Percentiles rank a stretch among this genome's conserved stretches.
Evolutionary conservation across 2,329 filamentous ascomycete species (phyloP).

Genomic region (Bipolaris bicolor): DNA sequence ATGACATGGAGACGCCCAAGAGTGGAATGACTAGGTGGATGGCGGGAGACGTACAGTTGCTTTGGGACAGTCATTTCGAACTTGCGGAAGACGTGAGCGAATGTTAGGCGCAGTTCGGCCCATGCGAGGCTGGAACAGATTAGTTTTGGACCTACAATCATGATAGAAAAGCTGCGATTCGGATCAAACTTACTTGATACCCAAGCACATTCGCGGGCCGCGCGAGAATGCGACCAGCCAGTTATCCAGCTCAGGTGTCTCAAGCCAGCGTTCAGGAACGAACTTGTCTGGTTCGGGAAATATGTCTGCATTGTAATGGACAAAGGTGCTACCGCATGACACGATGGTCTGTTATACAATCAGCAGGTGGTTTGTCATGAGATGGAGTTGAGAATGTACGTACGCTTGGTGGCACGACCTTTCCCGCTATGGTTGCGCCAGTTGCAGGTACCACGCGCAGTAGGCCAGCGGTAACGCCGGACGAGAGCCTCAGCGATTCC

Average conservation of each 20-base stretch:
- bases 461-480: conserved; percentile 40
- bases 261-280: conserved; percentile 42
- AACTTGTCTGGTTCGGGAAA: conserved; percentile 41
- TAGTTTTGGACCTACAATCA: background rate
- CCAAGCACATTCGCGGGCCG: conserved; percentile 44
- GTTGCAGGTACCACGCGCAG: conserved; percentile 31
- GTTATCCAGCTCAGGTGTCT: conserved; percentile 34
- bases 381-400: background rate
- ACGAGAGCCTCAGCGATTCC: conserved; percentile 48
- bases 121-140: conserved; percentile 37
- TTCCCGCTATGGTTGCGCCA: conserved; percentile 31
- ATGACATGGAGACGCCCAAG: background rate
- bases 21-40: background rate
- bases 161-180: background rate
- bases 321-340: conserved; percentile 41
- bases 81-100: conserved; percentile 39
- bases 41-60: conserved; percentile 23
- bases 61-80: conserved; percentile 38
- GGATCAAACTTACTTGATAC: conserved; percentile 33
- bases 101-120: conserved; percentile 41
- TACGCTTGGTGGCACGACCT: conserved; percentile 30
- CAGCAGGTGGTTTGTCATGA: background rate
- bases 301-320: conserved; percentile 41
- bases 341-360: conserved; percentile 27
- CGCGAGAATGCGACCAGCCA: conserved; percentile 45